phyloP scores from a whole-genome alignment of 805 yeast species.

The Kluyveromyces aestuarii region DNA sequence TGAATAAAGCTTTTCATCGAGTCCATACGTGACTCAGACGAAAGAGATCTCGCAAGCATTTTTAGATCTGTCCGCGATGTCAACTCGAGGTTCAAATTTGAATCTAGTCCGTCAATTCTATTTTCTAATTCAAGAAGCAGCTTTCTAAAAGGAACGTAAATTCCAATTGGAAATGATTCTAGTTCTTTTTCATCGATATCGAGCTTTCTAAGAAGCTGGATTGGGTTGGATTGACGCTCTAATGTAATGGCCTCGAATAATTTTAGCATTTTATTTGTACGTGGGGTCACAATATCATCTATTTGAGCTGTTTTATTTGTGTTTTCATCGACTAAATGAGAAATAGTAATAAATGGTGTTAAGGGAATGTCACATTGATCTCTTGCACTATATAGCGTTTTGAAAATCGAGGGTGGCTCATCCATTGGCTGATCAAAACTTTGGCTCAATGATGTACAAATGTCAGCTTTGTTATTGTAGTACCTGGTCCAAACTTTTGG shows the following conservation, averaged over 20 bases:
- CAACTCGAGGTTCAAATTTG: slow-evolving; percentile 35
- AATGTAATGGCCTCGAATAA: slow-evolving; percentile 52
- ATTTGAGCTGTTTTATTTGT: slow-evolving; percentile 31
- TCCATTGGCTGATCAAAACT: slow-evolving; percentile 24
- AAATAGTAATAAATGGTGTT: slow-evolving; percentile 50
- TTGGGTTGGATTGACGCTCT: slow-evolving; percentile 43
- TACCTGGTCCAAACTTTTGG: slow-evolving; percentile 51
- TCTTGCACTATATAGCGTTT: slow-evolving; percentile 32
- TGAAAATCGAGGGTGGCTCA: slow-evolving; percentile 31
- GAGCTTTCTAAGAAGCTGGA: slow-evolving; percentile 52
- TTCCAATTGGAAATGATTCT: slow-evolving; percentile 67
- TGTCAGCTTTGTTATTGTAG: slow-evolving; percentile 28
- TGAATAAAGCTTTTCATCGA: not conserved
- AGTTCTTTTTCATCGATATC: slow-evolving; percentile 42
- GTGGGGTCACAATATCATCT: slow-evolving; percentile 55
- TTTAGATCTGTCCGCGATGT: slow-evolving; percentile 5
- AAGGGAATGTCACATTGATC: slow-evolving; percentile 21
- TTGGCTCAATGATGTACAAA: slow-evolving; percentile 1
- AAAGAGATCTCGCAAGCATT: not conserved
- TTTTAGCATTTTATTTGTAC: slow-evolving; percentile 49
- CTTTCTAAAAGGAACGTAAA: slow-evolving; percentile 58
- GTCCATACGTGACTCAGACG: not conserved
- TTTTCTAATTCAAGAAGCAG: slow-evolving; percentile 47
- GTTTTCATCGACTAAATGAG: slow-evolving; percentile 56
- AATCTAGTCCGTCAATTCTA: slow-evolving; percentile 41